phyloP scores from a whole-genome alignment of 1,284 basidiomycete genomes.

The Papiliotrema nemorosa region DNA sequence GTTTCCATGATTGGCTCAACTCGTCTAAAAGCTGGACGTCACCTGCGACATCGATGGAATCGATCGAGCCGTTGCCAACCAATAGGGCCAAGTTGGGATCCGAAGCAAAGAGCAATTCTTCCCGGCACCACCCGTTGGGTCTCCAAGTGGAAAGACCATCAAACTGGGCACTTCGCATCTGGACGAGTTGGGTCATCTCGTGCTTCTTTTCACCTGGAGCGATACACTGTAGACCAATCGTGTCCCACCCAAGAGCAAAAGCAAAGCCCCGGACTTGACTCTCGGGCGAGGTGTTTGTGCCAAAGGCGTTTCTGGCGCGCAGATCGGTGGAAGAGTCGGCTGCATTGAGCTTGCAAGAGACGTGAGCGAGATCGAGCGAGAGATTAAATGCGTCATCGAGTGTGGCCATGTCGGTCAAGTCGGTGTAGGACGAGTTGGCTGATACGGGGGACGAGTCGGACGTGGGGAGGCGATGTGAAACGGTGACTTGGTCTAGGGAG shows the following conservation, averaged over 20 bases:
- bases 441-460: constrained; percentile 12
- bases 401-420: constrained; percentile 9
- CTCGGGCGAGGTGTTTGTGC: constrained; percentile 25
- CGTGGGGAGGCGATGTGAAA: constrained; percentile 25
- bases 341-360: constrained; percentile 22
- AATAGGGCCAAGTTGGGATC: constrained; percentile 41
- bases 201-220: constrained; percentile 24
- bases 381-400: constrained; percentile 22
- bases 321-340: constrained; percentile 38
- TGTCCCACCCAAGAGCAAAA: constrained; percentile 26
- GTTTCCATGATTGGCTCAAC: constrained; percentile 22
- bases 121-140: constrained; percentile 33
- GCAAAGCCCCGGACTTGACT: constrained; percentile 34
- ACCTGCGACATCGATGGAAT: constrained; percentile 32
- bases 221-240: constrained; percentile 32
- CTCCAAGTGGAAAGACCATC: constrained; percentile 40
- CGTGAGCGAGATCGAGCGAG: constrained; percentile 25
- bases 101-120: constrained; percentile 35
- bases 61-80: constrained; percentile 24
- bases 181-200: constrained; percentile 32
- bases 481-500: constrained; percentile 17
- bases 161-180: constrained; percentile 31
- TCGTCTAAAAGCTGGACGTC: constrained; percentile 38
- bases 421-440: constrained; percentile 12
- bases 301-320: constrained; percentile 38